Evolutionary conservation across 352 stramenopile genomes (phyloP).

Genomic region (Globisporangium echinulatum): DNA sequence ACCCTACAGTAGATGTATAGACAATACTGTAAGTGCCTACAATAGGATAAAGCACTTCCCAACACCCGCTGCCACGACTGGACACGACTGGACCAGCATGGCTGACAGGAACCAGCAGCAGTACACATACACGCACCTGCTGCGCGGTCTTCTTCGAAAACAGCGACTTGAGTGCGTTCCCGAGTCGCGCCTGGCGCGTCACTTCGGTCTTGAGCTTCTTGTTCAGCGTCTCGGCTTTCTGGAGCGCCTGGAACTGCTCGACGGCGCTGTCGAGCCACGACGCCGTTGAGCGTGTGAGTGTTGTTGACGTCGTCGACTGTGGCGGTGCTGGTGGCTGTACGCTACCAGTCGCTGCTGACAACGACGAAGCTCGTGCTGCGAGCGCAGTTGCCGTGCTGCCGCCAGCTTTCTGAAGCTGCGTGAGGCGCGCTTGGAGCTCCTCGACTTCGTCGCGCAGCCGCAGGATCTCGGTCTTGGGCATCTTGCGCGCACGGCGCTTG

Average conservation of each 20-base stretch:
- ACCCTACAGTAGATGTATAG: background rate
- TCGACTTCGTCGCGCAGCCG: constrained; percentile 9
- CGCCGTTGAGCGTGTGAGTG: too few species aligned
- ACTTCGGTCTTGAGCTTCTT: constrained; percentile 7
- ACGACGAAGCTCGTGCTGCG: too few species aligned
- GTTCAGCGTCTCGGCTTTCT: constrained; percentile 8
- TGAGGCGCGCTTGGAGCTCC: constrained; percentile 8
- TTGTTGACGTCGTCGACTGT: background rate
- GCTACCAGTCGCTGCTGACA: too few species aligned
- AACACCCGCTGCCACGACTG: too few species aligned
- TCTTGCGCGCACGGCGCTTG: constrained; percentile 9
- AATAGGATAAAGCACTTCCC: too few species aligned
- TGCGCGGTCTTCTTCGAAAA: constrained; percentile 11
- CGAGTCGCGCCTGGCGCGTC: constrained; percentile 5
- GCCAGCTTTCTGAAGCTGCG: constrained; percentile 9
- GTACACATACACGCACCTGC: constrained; percentile 2
- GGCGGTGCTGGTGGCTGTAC: background rate
- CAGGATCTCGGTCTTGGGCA: constrained; percentile 9
- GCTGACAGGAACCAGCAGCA: too few species aligned
- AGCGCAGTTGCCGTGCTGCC: background rate
- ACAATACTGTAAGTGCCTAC: background rate
- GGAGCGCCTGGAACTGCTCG: constrained; percentile 9
- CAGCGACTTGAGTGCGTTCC: constrained; percentile 6
- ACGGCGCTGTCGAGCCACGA: constrained; percentile 10
- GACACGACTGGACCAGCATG: too few species aligned